Percentiles rank a stretch among this genome's conserved stretches.
Evolutionary conservation across 306 rosid species (phyloP).

Genomic region (Sophora flavescens): DNA sequence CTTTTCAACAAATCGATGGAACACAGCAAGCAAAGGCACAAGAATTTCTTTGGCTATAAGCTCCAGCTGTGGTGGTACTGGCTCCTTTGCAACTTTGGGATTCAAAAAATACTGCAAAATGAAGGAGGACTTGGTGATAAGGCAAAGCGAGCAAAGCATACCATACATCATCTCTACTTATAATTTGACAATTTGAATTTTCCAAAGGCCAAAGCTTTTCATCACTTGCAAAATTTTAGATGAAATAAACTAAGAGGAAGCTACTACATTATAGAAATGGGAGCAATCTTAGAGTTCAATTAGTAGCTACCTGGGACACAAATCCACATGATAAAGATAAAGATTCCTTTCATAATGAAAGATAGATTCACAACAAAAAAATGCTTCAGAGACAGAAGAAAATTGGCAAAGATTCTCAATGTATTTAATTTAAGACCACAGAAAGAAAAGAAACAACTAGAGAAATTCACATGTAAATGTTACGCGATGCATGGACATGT

Average conservation of each 20-base stretch:
- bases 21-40: constrained; percentile 70
- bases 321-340: background rate
- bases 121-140: constrained; percentile 19
- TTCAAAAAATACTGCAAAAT: constrained; percentile 80
- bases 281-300: constrained; percentile 1
- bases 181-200: background rate
- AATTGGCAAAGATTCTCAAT: background rate
- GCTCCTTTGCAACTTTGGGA: constrained; percentile 83
- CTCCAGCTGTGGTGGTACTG: constrained; percentile 83
- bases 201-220: background rate
- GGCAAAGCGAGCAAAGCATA: constrained; percentile 37
- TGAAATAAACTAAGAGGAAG: background rate
- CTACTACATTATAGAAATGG: background rate
- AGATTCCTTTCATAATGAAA: background rate
- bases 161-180: constrained; percentile 1
- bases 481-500: background rate
- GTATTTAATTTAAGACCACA: constrained; percentile 20
- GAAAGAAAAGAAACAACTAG: background rate
- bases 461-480: constrained; percentile 16
- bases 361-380: background rate
- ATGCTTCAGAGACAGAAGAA: background rate
- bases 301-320: background rate
- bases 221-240: background rate
- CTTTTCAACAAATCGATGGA: constrained; percentile 76
- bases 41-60: constrained; percentile 71